Evolutionary conservation across 1,139 yeast species (phyloP), one percentile per base, ranked within the genome.

Genomic region (Suhomyces yuchorum): DNA sequence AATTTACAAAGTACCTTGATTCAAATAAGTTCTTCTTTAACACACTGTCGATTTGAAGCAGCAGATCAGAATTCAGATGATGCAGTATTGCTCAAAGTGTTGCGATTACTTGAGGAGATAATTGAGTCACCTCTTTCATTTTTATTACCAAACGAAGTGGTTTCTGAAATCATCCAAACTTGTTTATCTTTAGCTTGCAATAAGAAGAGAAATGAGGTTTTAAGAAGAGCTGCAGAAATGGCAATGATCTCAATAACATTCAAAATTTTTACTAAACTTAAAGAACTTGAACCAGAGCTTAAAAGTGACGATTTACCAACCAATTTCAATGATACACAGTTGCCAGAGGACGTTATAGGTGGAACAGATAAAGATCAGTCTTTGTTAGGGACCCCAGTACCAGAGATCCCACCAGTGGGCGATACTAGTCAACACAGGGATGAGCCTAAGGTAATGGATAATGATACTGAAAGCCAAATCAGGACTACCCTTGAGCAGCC

Each of bases 21-120:
- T 12, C 86, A 84, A 57, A 74, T 85, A 48, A 79, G 86, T 17
- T 80, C 88, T 15, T 87, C 97, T 0, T 77, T 95, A 50, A 89
- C 98, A 0, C 97, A 91, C 61, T 93, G 99, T 66, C 81, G 97
- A 34, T 95, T 93, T 63, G 98, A 93, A 69, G 97, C 97, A 1
- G 88, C 96, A 0, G 97, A 92, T 62, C 96, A 91, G 63, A 81
- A 86, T 37, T 86, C 92, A 37, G 99, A 95, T 67, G 99, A 95
- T 61, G 89, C 96, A 0, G 95, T 95, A 4, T 71, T 95, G 46
- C 75, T 92, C 46, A 89, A 89, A 60, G 96, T 95, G 20, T 78
- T 95, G 55, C 74, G 87, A 39, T 71, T 93, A 35, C 75, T 93
- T 63, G 95, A 90, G 57, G 70, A 75, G 37, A 77, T 92, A 28